A percentile compares a stretch with the other conserved stretches of the same genome.
Evolutionary conservation across 768 basidiomycete species (phyloP).

Genomic region (Podaxis mareebaensis): DNA sequence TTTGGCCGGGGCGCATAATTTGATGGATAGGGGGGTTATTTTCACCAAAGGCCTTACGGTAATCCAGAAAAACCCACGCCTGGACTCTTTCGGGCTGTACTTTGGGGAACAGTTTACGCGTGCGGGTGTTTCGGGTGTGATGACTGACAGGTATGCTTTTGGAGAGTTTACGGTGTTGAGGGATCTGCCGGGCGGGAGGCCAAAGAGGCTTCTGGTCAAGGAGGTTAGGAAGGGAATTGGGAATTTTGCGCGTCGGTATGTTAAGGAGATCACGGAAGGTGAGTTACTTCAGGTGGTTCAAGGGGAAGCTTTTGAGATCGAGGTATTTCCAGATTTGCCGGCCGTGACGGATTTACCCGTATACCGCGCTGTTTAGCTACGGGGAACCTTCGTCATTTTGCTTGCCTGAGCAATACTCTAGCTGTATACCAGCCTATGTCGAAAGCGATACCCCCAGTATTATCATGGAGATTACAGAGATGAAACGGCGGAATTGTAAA

Average conservation of each 20-base stretch:
- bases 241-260: slow-evolving; percentile 1
- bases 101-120: slow-evolving; percentile 3
- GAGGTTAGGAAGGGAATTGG: slow-evolving; percentile 9
- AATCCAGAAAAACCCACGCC: slow-evolving; percentile 1
- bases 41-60: neutral
- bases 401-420: too few relatives aligned
- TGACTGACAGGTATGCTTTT: neutral
- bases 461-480: too few relatives aligned
- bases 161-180: slow-evolving; percentile 10
- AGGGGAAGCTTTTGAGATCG: neutral
- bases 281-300: neutral
- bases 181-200: slow-evolving; percentile 1
- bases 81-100: slow-evolving; percentile 3
- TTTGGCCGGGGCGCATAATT: neutral
- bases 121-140: neutral
- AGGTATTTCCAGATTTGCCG: neutral
- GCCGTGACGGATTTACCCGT: neutral
- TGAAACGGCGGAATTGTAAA: too few relatives aligned
- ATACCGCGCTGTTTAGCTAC: neutral
- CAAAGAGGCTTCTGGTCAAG: neutral
- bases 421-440: too few relatives aligned
- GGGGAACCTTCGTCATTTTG: neutral
- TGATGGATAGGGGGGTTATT: neutral
- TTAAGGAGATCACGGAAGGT: slow-evolving; percentile 1
- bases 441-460: too few relatives aligned